Conservation (phyloP, 2,329 filamentous ascomycete species). For the Annulohypoxylon truncatum region DNA sequence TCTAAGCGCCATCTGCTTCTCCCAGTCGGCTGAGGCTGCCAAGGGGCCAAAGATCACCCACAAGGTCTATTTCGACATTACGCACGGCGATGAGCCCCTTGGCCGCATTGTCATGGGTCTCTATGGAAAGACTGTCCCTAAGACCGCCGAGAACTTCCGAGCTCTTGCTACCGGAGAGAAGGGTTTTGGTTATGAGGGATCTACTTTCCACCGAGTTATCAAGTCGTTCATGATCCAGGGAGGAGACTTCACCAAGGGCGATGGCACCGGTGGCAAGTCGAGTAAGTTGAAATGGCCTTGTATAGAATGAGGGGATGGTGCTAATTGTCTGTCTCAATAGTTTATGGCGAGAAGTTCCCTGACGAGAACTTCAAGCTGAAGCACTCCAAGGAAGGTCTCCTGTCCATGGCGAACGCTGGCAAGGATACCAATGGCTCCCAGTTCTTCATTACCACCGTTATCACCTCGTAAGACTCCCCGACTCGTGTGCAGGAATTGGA, state of each 20-base stretch:
- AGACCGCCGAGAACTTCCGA: conserved; percentile 80
- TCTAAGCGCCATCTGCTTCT: conserved; percentile 78
- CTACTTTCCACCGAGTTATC: conserved; percentile 90
- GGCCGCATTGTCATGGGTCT: conserved; percentile 84
- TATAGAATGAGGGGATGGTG: background rate
- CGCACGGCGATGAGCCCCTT: conserved; percentile 77
- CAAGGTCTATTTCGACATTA: conserved; percentile 92
- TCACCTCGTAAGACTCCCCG: conserved; percentile 72
- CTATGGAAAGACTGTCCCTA: conserved; percentile 87
- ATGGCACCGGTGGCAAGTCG: conserved; percentile 87
- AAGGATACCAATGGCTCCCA: conserved; percentile 89
- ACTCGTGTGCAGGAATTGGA: conserved; percentile 8
- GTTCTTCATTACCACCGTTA: conserved; percentile 89
- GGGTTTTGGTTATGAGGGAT: conserved; percentile 85
- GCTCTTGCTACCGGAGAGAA: conserved; percentile 87
- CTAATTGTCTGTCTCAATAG: conserved; percentile 54
- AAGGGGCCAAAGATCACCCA: conserved; percentile 96
- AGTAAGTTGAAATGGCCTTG: conserved; percentile 64
- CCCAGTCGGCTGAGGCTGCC: conserved; percentile 76
- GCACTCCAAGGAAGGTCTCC: conserved; percentile 84
- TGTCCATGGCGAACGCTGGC: conserved; percentile 89
- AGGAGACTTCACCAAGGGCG: conserved; percentile 85
- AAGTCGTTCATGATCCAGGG: conserved; percentile 93
- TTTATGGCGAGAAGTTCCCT: conserved; percentile 85
- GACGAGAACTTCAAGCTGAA: conserved; percentile 97